Evolutionary conservation across 192 early-diverging fungal genomes (phyloP), one percentile per base, ranked within the genome.

Genomic region (Geosiphon pyriformis): DNA sequence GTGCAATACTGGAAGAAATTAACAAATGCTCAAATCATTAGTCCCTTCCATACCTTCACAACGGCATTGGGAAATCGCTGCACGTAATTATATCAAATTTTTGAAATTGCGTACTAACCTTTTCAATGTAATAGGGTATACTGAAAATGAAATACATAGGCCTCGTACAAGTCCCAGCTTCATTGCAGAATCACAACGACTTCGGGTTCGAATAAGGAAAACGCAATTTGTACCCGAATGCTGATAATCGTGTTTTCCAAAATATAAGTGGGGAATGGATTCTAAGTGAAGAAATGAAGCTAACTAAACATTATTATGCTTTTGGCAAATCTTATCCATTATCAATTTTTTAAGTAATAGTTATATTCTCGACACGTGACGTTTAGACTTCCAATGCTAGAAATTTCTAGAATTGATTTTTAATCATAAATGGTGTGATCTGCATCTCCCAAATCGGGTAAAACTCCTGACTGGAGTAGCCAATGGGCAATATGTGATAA

Each of bases 1-100:
- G 46, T 30, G n/a, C 59, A 47, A 61, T 61, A 61, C 59, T 61
- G 4, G 59, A 61, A 61, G 59, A 61, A 61, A 61, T 61, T 47
- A 61, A 61, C 59, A 61, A 61, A 61, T 20, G 18, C 59, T 61
- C 11, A 61, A 61, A 61, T 61, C 37, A 23, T 61, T 61, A 37
- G 27, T 61, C 46, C 22, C 59, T 42, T 30, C 59, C 46, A 46
- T 61, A 61, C 35, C 59, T 60, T 60, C 59, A 60, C 59, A 61
- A 23, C 59, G 22, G 26, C 22, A 61, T 46, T 61, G 59, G 37
- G 22, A 61, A 47, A 61, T 61, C 26, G 59, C 59, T 10, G 34
- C 59, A 22, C 35, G 25, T 33, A 59, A 54, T 20, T 59, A 25
- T 31, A 31, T 11, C 20, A 59, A 31, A 59, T 59, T 31, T 59